A percentile compares a stretch with the other conserved stretches of the same genome.
These are phyloP conservation scores for Hippophae gyantsensis DNA, from an alignment of 306 rosid species.

Conservation along the genomic window DNA sequence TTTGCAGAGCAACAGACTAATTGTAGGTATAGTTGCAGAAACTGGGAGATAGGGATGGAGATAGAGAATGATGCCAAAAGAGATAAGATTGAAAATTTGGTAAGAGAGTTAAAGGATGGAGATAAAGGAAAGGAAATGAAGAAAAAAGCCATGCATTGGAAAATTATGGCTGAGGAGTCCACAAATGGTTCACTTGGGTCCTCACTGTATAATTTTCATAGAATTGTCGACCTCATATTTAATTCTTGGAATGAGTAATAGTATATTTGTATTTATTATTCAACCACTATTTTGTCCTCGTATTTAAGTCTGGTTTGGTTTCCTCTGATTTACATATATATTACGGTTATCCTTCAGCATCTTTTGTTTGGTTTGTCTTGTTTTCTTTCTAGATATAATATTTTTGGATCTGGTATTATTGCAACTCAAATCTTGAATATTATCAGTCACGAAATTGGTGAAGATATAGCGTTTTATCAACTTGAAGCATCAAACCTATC, in stretches of 20 bases:
- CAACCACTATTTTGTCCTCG: neutral
- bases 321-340: too few relatives aligned
- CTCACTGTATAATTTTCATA: constrained; percentile 25
- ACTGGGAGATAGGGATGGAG: constrained; percentile 68
- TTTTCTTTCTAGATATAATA: too few relatives aligned
- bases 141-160: constrained; percentile 37
- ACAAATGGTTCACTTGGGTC: constrained; percentile 21
- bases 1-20: constrained; percentile 67
- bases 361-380: too few relatives aligned
- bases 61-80: constrained; percentile 39
- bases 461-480: too few relatives aligned
- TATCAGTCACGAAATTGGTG: too few relatives aligned
- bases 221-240: constrained; percentile 21
- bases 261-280: neutral
- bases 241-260: neutral
- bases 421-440: too few relatives aligned
- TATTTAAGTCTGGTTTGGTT: too few relatives aligned
- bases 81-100: constrained; percentile 30
- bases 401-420: too few relatives aligned
- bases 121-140: constrained; percentile 41
- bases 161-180: constrained; percentile 28
- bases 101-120: constrained; percentile 52
- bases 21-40: constrained; percentile 37
- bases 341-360: too few relatives aligned
- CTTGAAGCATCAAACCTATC: too few relatives aligned